Base-by-base conservation (phyloP, 176 grass and related monocot species). In the Avena insularis region DNA sequence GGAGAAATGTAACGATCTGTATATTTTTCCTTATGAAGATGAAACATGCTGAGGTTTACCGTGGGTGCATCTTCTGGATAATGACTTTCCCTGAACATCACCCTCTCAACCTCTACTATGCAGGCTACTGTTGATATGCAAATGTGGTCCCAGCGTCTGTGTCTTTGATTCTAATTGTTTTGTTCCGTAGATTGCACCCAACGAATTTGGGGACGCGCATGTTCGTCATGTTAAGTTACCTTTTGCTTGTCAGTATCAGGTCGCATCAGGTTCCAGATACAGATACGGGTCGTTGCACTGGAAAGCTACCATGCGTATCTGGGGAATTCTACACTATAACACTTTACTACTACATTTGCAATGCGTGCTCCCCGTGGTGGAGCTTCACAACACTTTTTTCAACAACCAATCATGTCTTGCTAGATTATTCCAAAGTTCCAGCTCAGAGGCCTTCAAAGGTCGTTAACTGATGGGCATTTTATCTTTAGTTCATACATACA, bases 1-100 rank as follows among this genome's bases (percentile, higher is more conserved):
- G 23, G 53, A 62, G 86, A 81, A 77, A 82, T 36, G 82, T 79
- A 68, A 82, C 59, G 53, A 50, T 31, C 10, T 88, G 60, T 85
- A 74, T 85, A 77, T 76, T 88, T 75, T 85, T 17, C 17, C 43
- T 1, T 17, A 16, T 57, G 25, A 86, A 71, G 51, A 48, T 89
- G 55, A 59, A 70, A 62, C 47, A 79, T 81, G 82, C 13, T 23
- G 53, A 19, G 50, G 54, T 81, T 71, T 82, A 63, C 69, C 50
- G 15, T 73, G 54, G 61, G 73, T 8, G 16, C 56, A 27, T 67
- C 75, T 58, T 79, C 25, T 77, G 85, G 19, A 61, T 33, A 72
- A 65, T 66, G 66, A 15, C 54, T 67, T 72, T 31, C 50, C 14
- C 9, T 1, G 9, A 56, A 86, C n/a, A 13, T 14, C n/a, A 13